A percentile compares a stretch with the other conserved stretches of the same genome.
Conservation (phyloP, 164 flowering plant genomes). For the Magnolia changhungtana region DNA sequence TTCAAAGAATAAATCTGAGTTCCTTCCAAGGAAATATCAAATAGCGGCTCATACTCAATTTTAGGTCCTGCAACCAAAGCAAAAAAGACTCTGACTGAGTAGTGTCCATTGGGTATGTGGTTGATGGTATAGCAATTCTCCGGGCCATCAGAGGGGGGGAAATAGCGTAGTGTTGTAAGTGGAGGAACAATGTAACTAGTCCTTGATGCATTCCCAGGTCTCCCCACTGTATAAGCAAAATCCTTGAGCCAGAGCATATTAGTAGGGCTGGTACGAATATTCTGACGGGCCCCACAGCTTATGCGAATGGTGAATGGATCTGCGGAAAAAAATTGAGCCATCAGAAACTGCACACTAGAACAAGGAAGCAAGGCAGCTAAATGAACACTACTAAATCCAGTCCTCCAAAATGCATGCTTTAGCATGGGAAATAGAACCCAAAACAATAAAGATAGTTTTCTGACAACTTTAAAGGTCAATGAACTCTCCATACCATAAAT, state of each 20-base stretch:
- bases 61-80: conserved; percentile 50
- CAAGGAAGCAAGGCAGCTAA: background rate
- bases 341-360: background rate
- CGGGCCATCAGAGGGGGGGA: conserved; percentile 82
- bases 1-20: conserved; percentile 64
- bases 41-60: conserved; percentile 71
- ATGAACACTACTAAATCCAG: background rate
- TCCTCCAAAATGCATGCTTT: background rate
- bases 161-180: conserved; percentile 74
- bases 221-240: conserved; percentile 84
- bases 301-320: conserved; percentile 84
- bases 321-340: conserved; percentile 23
- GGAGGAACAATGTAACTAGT: conserved; percentile 71
- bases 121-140: conserved; percentile 77
- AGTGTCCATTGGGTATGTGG: conserved; percentile 75
- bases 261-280: conserved; percentile 57
- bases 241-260: conserved; percentile 81
- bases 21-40: conserved; percentile 89
- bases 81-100: conserved; percentile 67
- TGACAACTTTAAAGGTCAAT: too few species aligned
- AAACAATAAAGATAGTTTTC: too few species aligned
- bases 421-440: too few species aligned
- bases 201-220: conserved; percentile 57
- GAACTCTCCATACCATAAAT: too few species aligned
- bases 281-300: conserved; percentile 86